phyloP scores from a whole-genome alignment of 164 flowering plant species.

The Protea cynaroides region DNA sequence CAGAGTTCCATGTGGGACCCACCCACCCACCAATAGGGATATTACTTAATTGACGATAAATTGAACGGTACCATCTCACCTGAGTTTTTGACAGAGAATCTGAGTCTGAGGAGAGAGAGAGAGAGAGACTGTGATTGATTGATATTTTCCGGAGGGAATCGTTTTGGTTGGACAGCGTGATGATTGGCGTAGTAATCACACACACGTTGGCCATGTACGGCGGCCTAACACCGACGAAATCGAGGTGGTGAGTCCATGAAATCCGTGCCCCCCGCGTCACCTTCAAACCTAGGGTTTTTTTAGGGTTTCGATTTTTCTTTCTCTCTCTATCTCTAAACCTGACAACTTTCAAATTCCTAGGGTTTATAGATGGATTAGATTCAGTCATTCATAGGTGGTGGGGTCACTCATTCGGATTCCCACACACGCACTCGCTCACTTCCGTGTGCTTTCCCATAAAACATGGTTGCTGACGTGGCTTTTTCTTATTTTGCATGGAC shows the following conservation, averaged over 20 bases:
- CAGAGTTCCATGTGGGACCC: no score
- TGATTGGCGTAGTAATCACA: constrained; percentile 8
- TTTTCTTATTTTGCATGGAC: not conserved
- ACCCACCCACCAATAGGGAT: no score
- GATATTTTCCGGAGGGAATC: constrained; percentile 4
- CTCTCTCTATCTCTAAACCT: no score
- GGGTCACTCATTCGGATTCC: not conserved
- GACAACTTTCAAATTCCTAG: no score
- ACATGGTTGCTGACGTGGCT: not conserved
- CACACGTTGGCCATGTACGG: constrained; percentile 16
- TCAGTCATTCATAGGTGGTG: not conserved
- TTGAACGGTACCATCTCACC: no score
- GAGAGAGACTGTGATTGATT: not conserved
- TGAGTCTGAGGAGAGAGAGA: no score
- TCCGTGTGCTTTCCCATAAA: not conserved
- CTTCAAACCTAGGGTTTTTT: not conserved
- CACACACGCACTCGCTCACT: not conserved
- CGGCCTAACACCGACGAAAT: not conserved
- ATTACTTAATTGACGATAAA: no score
- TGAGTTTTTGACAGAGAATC: no score
- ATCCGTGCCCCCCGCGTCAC: not conserved
- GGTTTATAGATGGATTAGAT: no score
- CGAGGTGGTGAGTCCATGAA: not conserved
- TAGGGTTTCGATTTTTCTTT: not conserved
- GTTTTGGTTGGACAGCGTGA: not conserved